These are phyloP conservation scores for Brassica nigra DNA, from an alignment of 345 rosid species.

Conservation along the genomic window DNA sequence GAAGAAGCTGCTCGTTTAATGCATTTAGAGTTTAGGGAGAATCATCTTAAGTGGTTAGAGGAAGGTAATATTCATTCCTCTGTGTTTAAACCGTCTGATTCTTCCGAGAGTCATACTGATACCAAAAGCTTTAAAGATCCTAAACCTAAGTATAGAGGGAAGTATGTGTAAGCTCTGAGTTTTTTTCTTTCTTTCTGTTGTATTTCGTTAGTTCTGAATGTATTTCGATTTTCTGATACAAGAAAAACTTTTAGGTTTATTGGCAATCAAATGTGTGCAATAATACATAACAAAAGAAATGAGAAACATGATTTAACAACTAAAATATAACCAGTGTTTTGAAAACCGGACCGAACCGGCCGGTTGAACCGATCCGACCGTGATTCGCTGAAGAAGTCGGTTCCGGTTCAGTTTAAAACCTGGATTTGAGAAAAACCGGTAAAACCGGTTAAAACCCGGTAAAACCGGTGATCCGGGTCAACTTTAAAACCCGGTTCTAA, in stretches of 20 bases:
- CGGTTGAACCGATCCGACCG: too few species aligned
- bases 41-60: constrained; percentile 89
- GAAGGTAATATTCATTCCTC: constrained; percentile 87
- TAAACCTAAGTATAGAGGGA: constrained; percentile 85
- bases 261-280: neutral
- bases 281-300: neutral
- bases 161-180: constrained; percentile 59
- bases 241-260: neutral
- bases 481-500: too few species aligned
- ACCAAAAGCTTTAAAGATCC: constrained; percentile 55
- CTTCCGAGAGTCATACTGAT: constrained; percentile 45
- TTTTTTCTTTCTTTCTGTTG: constrained; percentile 12
- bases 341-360: too few species aligned
- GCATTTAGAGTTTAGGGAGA: constrained; percentile 84
- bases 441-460: too few species aligned
- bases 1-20: constrained; percentile 60
- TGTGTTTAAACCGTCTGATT: constrained; percentile 65
- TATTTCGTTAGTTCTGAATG: constrained; percentile 4
- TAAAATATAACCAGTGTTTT: constrained; percentile 1
- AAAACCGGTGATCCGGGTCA: too few species aligned
- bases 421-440: too few species aligned
- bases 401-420: too few species aligned
- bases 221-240: neutral
- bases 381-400: too few species aligned
- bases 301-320: neutral